Conservation (phyloP, 257 asterid genomes). For the Rehmannia glutinosa region DNA sequence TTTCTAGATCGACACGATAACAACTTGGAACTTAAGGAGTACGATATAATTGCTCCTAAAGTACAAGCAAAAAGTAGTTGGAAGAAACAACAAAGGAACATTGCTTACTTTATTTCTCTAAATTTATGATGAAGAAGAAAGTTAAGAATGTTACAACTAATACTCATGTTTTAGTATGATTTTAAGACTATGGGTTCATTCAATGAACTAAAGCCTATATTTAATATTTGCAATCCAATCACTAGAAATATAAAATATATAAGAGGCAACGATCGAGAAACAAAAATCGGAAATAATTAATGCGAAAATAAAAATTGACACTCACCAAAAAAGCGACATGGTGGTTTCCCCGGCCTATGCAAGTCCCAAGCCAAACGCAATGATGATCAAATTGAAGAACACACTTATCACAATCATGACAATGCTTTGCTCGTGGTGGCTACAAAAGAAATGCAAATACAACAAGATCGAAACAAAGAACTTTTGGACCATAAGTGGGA, state of each 20-base stretch:
- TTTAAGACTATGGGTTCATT: too few species aligned
- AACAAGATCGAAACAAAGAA: conserved; percentile 5
- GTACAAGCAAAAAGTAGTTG: neutral
- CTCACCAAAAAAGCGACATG: conserved; percentile 88
- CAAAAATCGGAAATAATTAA: neutral
- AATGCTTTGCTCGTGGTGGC: conserved; percentile 99
- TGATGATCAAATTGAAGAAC: conserved; percentile 99
- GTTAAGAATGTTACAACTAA: neutral
- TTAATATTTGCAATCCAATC: neutral
- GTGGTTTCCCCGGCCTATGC: conserved; percentile 92
- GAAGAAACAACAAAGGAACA: neutral
- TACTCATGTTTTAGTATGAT: neutral
- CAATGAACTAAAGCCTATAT: neutral
- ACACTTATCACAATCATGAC: conserved; percentile 94
- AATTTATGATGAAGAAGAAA: too few species aligned
- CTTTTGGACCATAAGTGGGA: neutral
- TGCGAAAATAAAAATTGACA: conserved; percentile 9
- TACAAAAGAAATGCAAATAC: conserved; percentile 31
- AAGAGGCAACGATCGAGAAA: neutral
- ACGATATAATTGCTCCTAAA: neutral
- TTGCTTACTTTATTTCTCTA: too few species aligned
- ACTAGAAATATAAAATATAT: neutral
- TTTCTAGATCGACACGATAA: too few species aligned
- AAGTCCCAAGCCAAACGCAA: conserved; percentile 97
- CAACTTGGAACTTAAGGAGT: too few species aligned